These are phyloP conservation scores for Entonaema liquescens DNA, from an alignment of 495 filamentous ascomycete genomes.

Conservation along the genomic window DNA sequence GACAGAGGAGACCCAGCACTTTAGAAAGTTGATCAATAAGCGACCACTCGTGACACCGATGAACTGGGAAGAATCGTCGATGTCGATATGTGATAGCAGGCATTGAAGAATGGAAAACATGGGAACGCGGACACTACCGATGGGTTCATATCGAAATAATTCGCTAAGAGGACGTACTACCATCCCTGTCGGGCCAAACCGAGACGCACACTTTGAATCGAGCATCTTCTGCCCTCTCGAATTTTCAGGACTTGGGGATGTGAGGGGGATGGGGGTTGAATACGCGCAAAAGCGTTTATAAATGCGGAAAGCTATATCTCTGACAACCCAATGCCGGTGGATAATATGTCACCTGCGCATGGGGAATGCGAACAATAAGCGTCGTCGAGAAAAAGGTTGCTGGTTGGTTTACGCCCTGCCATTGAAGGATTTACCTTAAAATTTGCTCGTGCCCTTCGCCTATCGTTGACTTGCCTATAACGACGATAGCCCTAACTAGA, in stretches of 20 bases:
- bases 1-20: slow-evolving; percentile 2
- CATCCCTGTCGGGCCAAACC: slow-evolving; percentile 28
- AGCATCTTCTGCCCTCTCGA: slow-evolving; percentile 11
- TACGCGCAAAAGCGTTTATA: neutral
- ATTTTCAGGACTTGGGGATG: neutral
- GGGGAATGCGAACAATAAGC: neutral
- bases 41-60: slow-evolving; percentile 12
- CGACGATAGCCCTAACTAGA: slow-evolving; percentile 9
- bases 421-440: slow-evolving; percentile 25
- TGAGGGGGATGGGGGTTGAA: neutral
- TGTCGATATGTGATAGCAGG: neutral
- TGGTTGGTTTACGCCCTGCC: slow-evolving; percentile 7
- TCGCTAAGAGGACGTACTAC: slow-evolving; percentile 34
- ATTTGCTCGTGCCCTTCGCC: slow-evolving; percentile 20
- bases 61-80: neutral
- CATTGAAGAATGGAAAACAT: neutral
- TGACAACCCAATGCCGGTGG: neutral
- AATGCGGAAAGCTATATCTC: neutral
- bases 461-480: slow-evolving; percentile 21
- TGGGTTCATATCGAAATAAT: slow-evolving; percentile 26
- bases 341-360: neutral
- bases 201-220: slow-evolving; percentile 4
- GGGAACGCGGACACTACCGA: neutral
- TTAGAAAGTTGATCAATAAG: slow-evolving; percentile 9
- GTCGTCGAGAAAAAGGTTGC: neutral